Conservation (phyloP, 2,329 filamentous ascomycete genomes). For the Ascosphaera apis region DNA sequence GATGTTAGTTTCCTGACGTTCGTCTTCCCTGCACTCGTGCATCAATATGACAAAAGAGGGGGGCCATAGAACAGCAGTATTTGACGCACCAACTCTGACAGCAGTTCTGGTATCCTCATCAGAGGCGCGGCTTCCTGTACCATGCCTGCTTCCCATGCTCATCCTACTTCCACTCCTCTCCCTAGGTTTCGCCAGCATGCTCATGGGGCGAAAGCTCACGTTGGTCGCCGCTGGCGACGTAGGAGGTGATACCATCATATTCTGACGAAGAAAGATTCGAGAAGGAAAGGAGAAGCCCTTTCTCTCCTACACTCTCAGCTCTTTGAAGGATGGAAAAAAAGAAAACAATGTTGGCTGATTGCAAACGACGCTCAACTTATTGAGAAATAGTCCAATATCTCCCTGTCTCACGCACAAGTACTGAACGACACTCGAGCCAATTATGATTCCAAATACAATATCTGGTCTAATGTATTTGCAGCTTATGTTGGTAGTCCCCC, state of each 20-base stretch:
- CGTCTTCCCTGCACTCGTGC: background rate
- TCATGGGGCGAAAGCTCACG: conserved; percentile 44
- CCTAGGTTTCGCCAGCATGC: conserved; percentile 48
- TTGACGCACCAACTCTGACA: conserved; percentile 77
- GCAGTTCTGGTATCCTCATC: conserved; percentile 80
- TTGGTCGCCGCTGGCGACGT: conserved; percentile 31
- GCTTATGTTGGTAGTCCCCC: no score
- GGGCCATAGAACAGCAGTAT: background rate
- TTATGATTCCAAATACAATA: no score
- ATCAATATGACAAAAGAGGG: background rate
- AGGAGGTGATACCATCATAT: conserved; percentile 48
- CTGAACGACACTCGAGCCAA: no score
- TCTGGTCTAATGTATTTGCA: no score
- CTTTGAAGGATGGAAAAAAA: no score
- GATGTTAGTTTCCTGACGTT: no score
- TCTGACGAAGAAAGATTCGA: background rate
- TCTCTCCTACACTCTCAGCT: background rate
- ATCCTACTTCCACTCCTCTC: conserved; percentile 63
- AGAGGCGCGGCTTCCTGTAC: conserved; percentile 57
- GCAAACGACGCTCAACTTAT: background rate
- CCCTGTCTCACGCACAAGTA: no score
- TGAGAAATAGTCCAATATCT: conserved; percentile 5
- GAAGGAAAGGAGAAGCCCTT: background rate
- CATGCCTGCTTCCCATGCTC: conserved; percentile 51
- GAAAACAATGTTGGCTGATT: no score